Percentiles rank a stretch among this genome's conserved stretches.
Conservation (phyloP, 176 grass and related monocot genomes). For the Oryza meridionalis region DNA sequence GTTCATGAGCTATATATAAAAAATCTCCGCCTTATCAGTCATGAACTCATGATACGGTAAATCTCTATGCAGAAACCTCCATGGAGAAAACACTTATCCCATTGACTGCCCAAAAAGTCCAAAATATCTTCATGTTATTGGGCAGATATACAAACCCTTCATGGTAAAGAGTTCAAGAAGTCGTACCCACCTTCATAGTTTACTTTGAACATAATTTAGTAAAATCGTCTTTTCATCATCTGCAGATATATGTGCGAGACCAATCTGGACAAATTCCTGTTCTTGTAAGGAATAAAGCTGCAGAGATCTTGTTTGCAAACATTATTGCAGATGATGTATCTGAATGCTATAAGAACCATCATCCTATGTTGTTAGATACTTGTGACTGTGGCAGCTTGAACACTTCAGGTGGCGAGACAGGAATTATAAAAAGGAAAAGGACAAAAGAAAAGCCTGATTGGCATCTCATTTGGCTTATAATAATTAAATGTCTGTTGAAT, state of each 20-base stretch:
- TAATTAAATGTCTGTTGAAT: constrained; percentile 56
- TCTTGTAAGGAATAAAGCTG: constrained; percentile 68
- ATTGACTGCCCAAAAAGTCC: constrained; percentile 56
- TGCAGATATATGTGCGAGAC: constrained; percentile 59
- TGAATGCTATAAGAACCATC: constrained; percentile 39
- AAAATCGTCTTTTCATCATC: neutral
- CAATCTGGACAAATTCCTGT: constrained; percentile 65
- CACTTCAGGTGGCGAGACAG: neutral
- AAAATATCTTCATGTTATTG: constrained; percentile 57
- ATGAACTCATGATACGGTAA: constrained; percentile 15
- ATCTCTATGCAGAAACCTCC: constrained; percentile 47
- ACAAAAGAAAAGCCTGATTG: constrained; percentile 46
- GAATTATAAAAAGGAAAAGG: constrained; percentile 23
- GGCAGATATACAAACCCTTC: constrained; percentile 66
- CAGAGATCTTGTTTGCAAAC: constrained; percentile 66
- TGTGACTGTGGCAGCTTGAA: constrained; percentile 8
- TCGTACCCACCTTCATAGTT: neutral
- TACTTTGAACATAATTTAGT: constrained; percentile 17
- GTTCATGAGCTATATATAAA: constrained; percentile 22
- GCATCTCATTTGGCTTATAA: constrained; percentile 58
- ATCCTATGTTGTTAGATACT: constrained; percentile 16
- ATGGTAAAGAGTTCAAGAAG: constrained; percentile 39
- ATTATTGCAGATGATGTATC: constrained; percentile 57
- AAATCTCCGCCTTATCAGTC: neutral
- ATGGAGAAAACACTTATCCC: constrained; percentile 17